These are phyloP conservation scores for Termitomyces sp. DNA, from an alignment of 768 basidiomycete species.

Conservation along the genomic window DNA sequence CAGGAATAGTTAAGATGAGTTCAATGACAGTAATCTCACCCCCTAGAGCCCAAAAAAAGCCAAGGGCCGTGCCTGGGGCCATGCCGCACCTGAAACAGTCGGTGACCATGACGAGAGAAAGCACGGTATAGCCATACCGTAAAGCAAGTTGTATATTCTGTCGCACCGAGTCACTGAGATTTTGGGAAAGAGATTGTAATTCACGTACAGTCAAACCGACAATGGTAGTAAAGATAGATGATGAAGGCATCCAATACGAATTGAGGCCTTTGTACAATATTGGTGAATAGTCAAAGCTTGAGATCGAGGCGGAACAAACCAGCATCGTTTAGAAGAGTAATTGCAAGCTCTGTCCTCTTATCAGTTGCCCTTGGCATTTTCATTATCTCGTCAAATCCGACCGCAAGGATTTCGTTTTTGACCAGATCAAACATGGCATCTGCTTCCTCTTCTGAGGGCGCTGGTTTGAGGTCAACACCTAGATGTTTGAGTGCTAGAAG, in stretches of 20 bases:
- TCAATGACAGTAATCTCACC: constrained; percentile 30
- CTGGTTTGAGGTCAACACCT: constrained; percentile 56
- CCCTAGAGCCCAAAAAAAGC: constrained; percentile 71
- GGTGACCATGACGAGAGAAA: neutral
- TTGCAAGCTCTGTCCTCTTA: constrained; percentile 56
- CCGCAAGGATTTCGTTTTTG: constrained; percentile 65
- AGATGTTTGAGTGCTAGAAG: constrained; percentile 56
- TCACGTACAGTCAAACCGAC: constrained; percentile 62
- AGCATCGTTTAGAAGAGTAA: constrained; percentile 66
- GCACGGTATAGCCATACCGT: constrained; percentile 36
- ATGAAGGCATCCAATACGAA: constrained; percentile 65
- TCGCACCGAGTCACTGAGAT: constrained; percentile 1
- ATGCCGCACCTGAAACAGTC: constrained; percentile 51
- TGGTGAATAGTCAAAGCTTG: neutral
- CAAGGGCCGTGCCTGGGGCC: constrained; percentile 63
- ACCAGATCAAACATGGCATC: constrained; percentile 68
- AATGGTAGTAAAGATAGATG: constrained; percentile 54
- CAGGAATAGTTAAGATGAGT: neutral
- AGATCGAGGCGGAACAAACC: constrained; percentile 31
- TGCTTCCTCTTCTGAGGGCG: constrained; percentile 51
- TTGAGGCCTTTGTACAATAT: constrained; percentile 44
- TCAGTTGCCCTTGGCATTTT: constrained; percentile 61
- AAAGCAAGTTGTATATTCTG: constrained; percentile 66
- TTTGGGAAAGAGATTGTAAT: neutral
- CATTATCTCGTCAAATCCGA: constrained; percentile 68